Evolutionary conservation across 148 eudicot genomes (phyloP).

Genomic region (Nepenthes mirabilis): DNA sequence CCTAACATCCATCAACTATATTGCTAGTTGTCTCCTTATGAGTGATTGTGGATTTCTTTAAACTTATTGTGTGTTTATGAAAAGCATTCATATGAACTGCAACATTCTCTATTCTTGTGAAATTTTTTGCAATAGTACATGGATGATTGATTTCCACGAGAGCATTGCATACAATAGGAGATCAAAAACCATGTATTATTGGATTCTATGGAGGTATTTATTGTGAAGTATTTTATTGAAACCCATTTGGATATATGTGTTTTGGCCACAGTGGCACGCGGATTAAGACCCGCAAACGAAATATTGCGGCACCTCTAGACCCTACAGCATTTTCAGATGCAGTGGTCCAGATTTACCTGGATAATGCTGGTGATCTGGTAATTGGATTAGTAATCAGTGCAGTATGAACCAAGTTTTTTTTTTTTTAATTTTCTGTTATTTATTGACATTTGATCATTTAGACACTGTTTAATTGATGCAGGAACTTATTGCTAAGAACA

Average conservation of each 20-base stretch:
- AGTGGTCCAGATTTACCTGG: constrained; percentile 99
- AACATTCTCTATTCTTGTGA: too few species aligned
- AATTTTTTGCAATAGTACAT: too few species aligned
- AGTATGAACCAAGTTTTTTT: background rate
- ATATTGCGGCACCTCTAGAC: constrained; percentile 98
- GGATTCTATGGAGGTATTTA: background rate
- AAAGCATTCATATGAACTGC: too few species aligned
- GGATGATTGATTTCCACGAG: too few species aligned
- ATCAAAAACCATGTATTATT: too few species aligned
- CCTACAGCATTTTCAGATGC: constrained; percentile 99
- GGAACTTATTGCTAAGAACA: constrained; percentile 90
- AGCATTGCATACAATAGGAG: too few species aligned
- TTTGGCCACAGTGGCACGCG: constrained; percentile 81
- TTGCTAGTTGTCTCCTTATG: too few species aligned
- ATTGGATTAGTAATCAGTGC: background rate
- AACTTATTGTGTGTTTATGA: too few species aligned
- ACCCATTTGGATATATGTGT: background rate
- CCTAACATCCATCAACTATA: too few species aligned
- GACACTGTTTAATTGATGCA: constrained; percentile 18
- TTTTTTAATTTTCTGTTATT: background rate
- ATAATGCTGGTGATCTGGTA: constrained; percentile 99
- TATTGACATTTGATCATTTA: background rate
- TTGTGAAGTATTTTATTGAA: background rate
- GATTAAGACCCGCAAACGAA: constrained; percentile 99
- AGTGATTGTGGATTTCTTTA: too few species aligned